Evolutionary conservation across 1,139 yeast genomes (phyloP), one percentile per base, ranked within the genome.

Genomic region (Sugiyamaella novakii): DNA sequence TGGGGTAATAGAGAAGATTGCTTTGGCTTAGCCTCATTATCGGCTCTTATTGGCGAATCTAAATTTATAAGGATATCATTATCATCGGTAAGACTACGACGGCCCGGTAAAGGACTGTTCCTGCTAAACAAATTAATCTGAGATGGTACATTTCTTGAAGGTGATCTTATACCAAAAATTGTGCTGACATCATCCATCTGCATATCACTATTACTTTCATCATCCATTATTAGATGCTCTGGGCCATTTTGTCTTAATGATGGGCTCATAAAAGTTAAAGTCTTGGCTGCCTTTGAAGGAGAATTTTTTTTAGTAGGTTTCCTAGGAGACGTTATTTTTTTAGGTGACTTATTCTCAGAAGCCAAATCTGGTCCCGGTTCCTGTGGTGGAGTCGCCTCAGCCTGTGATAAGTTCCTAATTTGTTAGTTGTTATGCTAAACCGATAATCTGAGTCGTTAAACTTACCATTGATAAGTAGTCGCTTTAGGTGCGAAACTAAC

Each of bases 401-500:
- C 52, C 15, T 41, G 40, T 17, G 48, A 47, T 37, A 46, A 36
- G 14, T 49, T 49, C 42, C 54, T 44, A 31, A n/a, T 4, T n/a
- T n/a, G n/a, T n/a, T n/a, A n/a, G n/a, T n/a, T n/a, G n/a, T n/a
- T n/a, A n/a, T n/a, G n/a, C n/a, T n/a, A n/a, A n/a, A n/a, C n/a
- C n/a, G n/a, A n/a, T n/a, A n/a, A n/a, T n/a, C n/a, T n/a, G n/a
- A n/a, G n/a, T n/a, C n/a, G n/a, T n/a, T n/a, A 5, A n/a, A 56
- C 56, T 50, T 46, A 48, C 59, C 75, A 78, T 43, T 51, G 49
- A 41, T 35, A 75, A 60, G 2, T 44, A 3, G 78, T 75, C 0
- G 75, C 79, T 56, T 75, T 78, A 4, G 78, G 78, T 4, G 78
- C 78, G 61, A 76, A 76, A 39, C 78, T 73, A 5, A 76, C 80